Conservation (phyloP, 352 stramenopile species). For the Pythium dissotocum region DNA sequence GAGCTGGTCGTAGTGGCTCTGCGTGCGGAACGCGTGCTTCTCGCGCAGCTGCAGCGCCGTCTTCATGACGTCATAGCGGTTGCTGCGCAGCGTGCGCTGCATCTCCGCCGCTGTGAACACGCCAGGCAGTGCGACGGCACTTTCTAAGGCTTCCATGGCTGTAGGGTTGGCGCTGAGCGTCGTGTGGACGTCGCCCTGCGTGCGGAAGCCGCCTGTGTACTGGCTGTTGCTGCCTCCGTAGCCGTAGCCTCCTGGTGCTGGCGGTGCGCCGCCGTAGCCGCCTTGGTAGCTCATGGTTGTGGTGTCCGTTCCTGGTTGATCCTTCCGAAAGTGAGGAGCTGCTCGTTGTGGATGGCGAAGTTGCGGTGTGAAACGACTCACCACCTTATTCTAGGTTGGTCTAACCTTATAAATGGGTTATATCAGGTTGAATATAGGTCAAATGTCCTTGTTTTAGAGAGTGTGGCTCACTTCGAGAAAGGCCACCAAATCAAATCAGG, state of each 20-base stretch:
- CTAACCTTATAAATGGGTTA: neutral
- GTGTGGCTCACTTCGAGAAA: neutral
- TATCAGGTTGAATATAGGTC: neutral
- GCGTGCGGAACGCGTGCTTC: conserved; percentile 53
- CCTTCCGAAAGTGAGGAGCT: neutral
- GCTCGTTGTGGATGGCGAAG: neutral
- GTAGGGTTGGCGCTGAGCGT: conserved; percentile 37
- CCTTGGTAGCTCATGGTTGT: neutral
- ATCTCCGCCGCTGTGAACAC: conserved; percentile 56
- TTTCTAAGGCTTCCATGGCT: conserved; percentile 63
- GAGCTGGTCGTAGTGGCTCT: conserved; percentile 55
- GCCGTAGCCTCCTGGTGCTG: conserved; percentile 7
- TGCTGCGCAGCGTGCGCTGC: conserved; percentile 59
- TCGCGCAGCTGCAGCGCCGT: conserved; percentile 68
- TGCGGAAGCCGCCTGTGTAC: conserved; percentile 34
- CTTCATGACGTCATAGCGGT: conserved; percentile 68
- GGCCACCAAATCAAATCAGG: neutral
- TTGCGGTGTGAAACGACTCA: neutral
- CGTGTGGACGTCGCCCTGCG: conserved; percentile 36
- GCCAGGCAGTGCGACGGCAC: conserved; percentile 64
- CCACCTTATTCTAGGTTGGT: neutral
- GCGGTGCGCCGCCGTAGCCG: neutral
- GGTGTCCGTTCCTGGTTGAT: neutral
- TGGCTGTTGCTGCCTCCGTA: conserved; percentile 1
- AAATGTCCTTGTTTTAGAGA: neutral